Conservation (phyloP, 1,284 basidiomycete species). For the Amylostereum areolatum region DNA sequence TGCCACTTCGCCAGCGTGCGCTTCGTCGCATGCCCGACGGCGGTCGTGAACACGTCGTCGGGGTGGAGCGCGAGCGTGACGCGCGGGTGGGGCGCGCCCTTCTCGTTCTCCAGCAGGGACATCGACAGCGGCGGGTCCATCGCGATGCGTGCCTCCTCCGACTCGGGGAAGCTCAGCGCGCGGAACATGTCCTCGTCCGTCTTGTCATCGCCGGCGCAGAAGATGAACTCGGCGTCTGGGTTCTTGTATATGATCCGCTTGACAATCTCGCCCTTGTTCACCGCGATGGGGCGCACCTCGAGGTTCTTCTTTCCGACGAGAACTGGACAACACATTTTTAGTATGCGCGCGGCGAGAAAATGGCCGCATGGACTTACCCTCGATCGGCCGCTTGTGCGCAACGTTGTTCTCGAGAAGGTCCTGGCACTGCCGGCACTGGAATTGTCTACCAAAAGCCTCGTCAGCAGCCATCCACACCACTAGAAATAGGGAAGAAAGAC, state of each 20-base stretch:
- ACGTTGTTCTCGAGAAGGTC: conserved; percentile 93
- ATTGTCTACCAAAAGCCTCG: conserved; percentile 48
- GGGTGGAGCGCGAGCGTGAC: conserved; percentile 61
- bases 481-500: conserved; percentile 21
- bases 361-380: conserved; percentile 56
- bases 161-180: conserved; percentile 63
- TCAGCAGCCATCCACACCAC: conserved; percentile 18
- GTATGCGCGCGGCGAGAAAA: neutral
- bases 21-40: conserved; percentile 83
- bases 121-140: conserved; percentile 75
- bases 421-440: conserved; percentile 95
- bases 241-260: conserved; percentile 89
- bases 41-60: conserved; percentile 81
- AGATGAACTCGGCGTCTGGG: conserved; percentile 91
- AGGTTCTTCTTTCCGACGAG: conserved; percentile 98
- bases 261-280: conserved; percentile 99
- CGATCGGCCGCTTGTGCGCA: conserved; percentile 83
- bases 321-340: conserved; percentile 41
- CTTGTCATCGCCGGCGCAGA: conserved; percentile 98
- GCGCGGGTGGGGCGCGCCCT: conserved; percentile 30
- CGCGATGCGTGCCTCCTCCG: conserved; percentile 37
- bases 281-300: conserved; percentile 89
- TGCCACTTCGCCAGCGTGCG: conserved; percentile 87
- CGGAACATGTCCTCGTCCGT: conserved; percentile 62
- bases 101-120: conserved; percentile 39